Evolutionary conservation across 352 stramenopile genomes (phyloP).

Genomic region (Thalassiosira mediterranea): DNA sequence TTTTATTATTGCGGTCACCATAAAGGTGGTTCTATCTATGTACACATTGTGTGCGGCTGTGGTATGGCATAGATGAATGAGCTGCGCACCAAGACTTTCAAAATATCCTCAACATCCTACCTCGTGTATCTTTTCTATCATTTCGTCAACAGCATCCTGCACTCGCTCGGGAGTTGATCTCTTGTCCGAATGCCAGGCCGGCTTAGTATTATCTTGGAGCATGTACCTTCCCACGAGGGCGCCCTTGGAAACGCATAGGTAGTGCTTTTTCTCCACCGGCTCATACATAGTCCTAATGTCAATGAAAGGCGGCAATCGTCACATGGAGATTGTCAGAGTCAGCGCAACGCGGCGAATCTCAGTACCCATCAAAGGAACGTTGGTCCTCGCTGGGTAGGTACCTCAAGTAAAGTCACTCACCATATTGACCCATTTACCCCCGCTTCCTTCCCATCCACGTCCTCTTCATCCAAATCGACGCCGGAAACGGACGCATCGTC

Average conservation of each 20-base stretch:
- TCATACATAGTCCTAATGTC: conserved; percentile 79
- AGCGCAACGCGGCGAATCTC: no score
- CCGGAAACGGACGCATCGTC: not conserved
- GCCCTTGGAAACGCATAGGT: conserved; percentile 55
- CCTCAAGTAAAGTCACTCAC: no score
- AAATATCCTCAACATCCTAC: not conserved
- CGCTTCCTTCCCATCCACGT: conserved; percentile 3
- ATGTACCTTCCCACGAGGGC: conserved; percentile 62
- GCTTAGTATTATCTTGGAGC: conserved; percentile 75
- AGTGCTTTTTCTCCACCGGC: conserved; percentile 75
- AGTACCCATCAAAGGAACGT: no score
- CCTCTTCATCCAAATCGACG: not conserved
- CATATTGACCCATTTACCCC: conserved; percentile 48
- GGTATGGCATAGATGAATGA: no score
- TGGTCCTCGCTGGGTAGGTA: no score
- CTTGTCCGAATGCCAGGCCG: conserved; percentile 63
- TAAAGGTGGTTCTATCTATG: conserved; percentile 2
- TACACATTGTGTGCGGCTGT: no score
- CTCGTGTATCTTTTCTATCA: conserved; percentile 58
- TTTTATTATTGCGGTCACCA: not conserved
- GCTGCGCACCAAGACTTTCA: no score
- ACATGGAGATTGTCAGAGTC: no score
- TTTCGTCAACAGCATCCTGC: conserved; percentile 65
- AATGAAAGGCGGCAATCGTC: no score
- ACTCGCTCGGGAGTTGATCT: conserved; percentile 58